Percentiles rank a stretch among this genome's conserved stretches.
Evolutionary conservation across 2,329 filamentous ascomycete species (phyloP).

Genomic region (Neopestalotiopsis sp.): DNA sequence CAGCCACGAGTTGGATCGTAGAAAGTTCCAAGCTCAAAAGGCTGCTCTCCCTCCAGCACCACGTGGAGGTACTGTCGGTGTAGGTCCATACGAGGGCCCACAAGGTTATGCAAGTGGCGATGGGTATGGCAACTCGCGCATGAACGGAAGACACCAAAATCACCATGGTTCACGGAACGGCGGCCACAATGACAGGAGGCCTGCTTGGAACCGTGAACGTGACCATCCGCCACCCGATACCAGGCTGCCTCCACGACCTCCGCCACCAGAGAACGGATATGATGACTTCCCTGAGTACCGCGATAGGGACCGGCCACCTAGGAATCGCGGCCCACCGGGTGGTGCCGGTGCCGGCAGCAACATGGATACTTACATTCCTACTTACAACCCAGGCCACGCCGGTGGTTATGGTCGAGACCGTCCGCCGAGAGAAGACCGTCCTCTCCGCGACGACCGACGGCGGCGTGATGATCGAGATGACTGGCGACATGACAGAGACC

Average conservation of each 20-base stretch:
- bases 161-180: constrained; percentile 38
- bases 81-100: constrained; percentile 60
- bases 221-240: constrained; percentile 40
- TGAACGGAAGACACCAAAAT: constrained; percentile 45
- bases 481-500: constrained; percentile 43
- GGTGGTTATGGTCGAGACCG: constrained; percentile 26
- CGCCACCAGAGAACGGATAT: constrained; percentile 47
- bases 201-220: constrained; percentile 61
- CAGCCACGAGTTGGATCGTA: constrained; percentile 93
- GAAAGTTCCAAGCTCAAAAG: constrained; percentile 87
- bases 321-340: constrained; percentile 28
- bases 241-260: constrained; percentile 54
- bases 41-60: constrained; percentile 87
- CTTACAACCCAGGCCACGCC: constrained; percentile 44
- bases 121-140: constrained; percentile 49
- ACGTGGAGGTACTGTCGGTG: constrained; percentile 86
- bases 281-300: constrained; percentile 49
- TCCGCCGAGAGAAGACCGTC: constrained; percentile 32
- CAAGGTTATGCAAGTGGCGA: constrained; percentile 59
- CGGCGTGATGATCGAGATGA: constrained; percentile 43
- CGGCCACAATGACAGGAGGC: constrained; percentile 48
- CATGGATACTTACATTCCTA: constrained; percentile 57
- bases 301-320: constrained; percentile 39
- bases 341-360: constrained; percentile 36
- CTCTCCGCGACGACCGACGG: constrained; percentile 36